Percentiles rank a stretch among this genome's conserved stretches.
These are phyloP conservation scores for Leccinum rimulosum DNA, from an alignment of 768 basidiomycete species.

Conservation along the genomic window DNA sequence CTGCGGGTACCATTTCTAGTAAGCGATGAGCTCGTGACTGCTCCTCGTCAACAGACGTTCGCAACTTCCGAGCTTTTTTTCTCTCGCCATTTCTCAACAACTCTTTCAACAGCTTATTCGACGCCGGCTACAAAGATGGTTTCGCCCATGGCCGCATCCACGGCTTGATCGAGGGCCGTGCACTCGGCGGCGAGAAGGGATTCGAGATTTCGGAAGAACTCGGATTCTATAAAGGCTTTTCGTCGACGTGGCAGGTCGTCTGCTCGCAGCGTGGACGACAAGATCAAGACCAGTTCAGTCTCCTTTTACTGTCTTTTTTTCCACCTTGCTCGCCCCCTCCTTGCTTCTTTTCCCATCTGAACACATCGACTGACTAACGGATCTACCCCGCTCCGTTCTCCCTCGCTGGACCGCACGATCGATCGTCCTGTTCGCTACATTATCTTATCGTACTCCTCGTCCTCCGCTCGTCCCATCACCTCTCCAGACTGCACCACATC, in stretches of 20 bases:
- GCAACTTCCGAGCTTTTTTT: conserved; percentile 11
- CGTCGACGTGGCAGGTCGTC: conserved; percentile 63
- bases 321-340: too few species aligned
- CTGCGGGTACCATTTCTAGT: too few species aligned
- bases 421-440: not conserved
- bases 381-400: not conserved
- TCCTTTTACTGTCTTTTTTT: too few species aligned
- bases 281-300: conserved; percentile 14
- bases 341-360: too few species aligned
- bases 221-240: conserved; percentile 89
- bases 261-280: conserved; percentile 32
- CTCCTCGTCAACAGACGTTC: conserved; percentile 44
- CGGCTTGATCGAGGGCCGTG: conserved; percentile 88
- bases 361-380: not conserved
- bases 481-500: conserved; percentile 55
- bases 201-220: conserved; percentile 98
- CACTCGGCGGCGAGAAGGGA: conserved; percentile 84
- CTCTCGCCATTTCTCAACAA: not conserved
- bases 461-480: not conserved
- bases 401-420: not conserved
- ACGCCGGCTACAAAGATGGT: conserved; percentile 73
- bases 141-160: conserved; percentile 84
- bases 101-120: conserved; percentile 64
- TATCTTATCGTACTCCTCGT: too few species aligned
- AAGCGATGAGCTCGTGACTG: too few species aligned